Conservation (phyloP, 768 basidiomycete genomes). For the Favolaschia claudopus region DNA sequence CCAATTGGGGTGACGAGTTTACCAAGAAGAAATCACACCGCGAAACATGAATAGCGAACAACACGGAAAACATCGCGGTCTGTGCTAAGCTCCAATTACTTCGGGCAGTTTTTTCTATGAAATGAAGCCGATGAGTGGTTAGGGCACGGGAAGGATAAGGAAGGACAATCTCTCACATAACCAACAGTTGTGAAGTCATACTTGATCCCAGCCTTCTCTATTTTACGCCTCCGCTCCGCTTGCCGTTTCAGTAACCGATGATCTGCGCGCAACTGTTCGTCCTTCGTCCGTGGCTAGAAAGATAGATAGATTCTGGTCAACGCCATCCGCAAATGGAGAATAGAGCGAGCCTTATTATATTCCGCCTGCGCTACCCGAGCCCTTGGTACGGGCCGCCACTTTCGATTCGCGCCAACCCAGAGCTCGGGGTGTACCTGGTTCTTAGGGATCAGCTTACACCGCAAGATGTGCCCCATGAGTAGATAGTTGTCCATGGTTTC, state of each 20-base stretch:
- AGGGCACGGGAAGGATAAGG: neutral
- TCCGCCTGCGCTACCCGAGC: slow-evolving; percentile 73
- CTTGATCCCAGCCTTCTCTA: slow-evolving; percentile 82
- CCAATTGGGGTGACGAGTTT: too few species aligned
- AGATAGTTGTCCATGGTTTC: slow-evolving; percentile 99
- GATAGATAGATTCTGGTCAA: neutral
- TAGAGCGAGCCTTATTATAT: slow-evolving; percentile 80
- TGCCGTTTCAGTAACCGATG: slow-evolving; percentile 81
- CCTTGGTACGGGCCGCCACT: slow-evolving; percentile 81
- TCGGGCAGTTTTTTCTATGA: slow-evolving; percentile 8
- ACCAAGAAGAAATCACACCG: too few species aligned
- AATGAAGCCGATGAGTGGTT: neutral
- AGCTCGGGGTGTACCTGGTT: slow-evolving; percentile 92
- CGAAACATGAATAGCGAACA: too few species aligned
- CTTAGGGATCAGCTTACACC: slow-evolving; percentile 88
- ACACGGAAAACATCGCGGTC: too few species aligned
- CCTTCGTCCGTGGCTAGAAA: slow-evolving; percentile 73
- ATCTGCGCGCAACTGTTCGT: slow-evolving; percentile 69
- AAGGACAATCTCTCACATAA: slow-evolving; percentile 74
- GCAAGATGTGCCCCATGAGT: slow-evolving; percentile 91
- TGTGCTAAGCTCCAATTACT: slow-evolving; percentile 1
- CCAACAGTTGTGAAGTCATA: slow-evolving; percentile 85
- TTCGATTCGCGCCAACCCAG: slow-evolving; percentile 97
- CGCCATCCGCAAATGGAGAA: neutral
- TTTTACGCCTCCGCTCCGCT: slow-evolving; percentile 76